These are phyloP conservation scores for Carex parvula DNA, from an alignment of 176 grass and related monocot genomes.

Conservation along the genomic window DNA sequence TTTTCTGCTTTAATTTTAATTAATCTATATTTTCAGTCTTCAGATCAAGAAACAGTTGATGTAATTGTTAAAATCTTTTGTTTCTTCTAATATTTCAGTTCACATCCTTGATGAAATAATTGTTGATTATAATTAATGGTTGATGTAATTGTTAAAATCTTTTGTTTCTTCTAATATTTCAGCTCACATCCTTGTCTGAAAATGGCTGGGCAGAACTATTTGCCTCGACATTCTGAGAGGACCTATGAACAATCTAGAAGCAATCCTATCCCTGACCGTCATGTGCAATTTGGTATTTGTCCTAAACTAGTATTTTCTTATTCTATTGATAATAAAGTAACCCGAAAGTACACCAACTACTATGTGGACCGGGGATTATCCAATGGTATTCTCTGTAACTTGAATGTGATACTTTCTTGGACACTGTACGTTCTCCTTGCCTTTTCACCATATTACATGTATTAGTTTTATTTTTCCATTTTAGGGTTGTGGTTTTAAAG, in stretches of 20 bases:
- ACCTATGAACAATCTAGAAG: constrained; percentile 16
- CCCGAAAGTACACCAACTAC: background rate
- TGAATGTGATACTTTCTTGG: background rate
- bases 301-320: background rate
- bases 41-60: background rate
- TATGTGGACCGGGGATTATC: background rate
- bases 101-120: background rate
- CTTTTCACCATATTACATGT: background rate
- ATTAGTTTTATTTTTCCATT: background rate
- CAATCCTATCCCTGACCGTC: constrained; percentile 7
- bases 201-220: constrained; percentile 24
- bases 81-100: background rate
- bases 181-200: background rate
- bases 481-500: background rate
- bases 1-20: background rate
- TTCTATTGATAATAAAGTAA: background rate
- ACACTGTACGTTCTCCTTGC: background rate
- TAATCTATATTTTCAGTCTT: background rate
- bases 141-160: background rate
- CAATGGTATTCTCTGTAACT: background rate
- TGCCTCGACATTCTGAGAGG: constrained; percentile 16
- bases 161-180: background rate
- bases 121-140: background rate
- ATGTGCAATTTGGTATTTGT: constrained; percentile 20
- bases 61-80: background rate